A percentile compares a stretch with the other conserved stretches of the same genome.
These are phyloP conservation scores for Yarrowia sp. DNA, from an alignment of 805 yeast genomes.

Conservation along the genomic window DNA sequence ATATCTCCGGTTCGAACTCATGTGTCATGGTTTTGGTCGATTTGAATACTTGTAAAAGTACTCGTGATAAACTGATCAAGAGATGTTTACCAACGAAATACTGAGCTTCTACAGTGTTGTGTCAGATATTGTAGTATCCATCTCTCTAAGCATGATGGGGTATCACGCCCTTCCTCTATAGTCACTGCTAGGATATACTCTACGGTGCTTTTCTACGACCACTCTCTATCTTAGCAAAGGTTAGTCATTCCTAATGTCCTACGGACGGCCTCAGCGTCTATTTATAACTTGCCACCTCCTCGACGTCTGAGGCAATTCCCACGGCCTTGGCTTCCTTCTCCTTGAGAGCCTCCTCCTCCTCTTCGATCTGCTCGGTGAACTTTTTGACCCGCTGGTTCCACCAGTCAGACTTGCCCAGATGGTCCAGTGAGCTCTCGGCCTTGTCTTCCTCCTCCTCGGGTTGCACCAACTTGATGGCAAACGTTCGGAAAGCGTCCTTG, in stretches of 20 bases:
- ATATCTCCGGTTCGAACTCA: too few relatives aligned
- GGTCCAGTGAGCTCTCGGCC: conserved; percentile 42
- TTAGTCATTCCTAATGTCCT: background rate
- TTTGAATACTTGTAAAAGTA: too few relatives aligned
- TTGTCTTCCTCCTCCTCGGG: conserved; percentile 44
- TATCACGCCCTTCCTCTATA: too few relatives aligned
- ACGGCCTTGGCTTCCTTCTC: conserved; percentile 19
- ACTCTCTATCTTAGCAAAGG: too few relatives aligned
- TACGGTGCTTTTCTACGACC: too few relatives aligned
- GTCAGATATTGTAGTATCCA: too few relatives aligned
- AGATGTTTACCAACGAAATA: too few relatives aligned
- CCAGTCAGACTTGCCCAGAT: conserved; percentile 42
- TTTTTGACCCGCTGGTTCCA: conserved; percentile 43
- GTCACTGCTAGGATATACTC: too few relatives aligned
- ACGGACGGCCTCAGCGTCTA: background rate
- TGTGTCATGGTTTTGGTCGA: too few relatives aligned
- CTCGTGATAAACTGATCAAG: too few relatives aligned
- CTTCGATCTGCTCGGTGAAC: conserved; percentile 28
- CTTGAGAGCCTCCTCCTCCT: conserved; percentile 23
- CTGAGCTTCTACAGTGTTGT: too few relatives aligned
- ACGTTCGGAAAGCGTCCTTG: conserved; percentile 32
- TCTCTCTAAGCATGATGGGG: too few relatives aligned
- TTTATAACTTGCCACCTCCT: background rate
- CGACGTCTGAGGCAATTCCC: background rate
- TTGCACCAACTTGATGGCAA: conserved; percentile 37